Base-by-base conservation (phyloP, 371 early-diverging fungal species). In the Lichtheimia hyalospora region DNA sequence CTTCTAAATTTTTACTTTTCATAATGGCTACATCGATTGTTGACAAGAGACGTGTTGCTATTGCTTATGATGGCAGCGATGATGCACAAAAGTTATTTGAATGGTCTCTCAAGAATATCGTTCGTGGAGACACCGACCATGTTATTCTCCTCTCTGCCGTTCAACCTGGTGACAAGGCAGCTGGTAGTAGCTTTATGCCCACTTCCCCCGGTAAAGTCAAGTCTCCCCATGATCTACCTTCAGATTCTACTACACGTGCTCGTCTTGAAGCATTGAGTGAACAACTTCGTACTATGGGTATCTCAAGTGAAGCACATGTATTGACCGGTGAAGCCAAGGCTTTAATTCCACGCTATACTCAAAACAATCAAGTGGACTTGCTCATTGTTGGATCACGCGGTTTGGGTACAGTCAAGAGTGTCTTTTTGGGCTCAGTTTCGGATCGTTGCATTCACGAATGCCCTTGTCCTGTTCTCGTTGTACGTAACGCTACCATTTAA, bases 391-490 rank as follows among this genome's bases (percentile, higher is more conserved):
- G 81, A 14, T 78, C 81, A 12, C 67, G 81, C 44, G 81, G 81
- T 60, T 60, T 81, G 44, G 71, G 79, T 44, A 64, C 69, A 23
- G 70, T 81, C 43, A 81, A 78, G 65, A 78, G 75, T 24, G 77
- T 77, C 46, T 66, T 81, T 53, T 59, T 81, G 24, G 81, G 81
- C 8, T 81, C 81, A 14, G 81, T 81, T 3, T 81, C 81, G 3
- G 79, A 81, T 43, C 48, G 64, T 7, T 78, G 78, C 63, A 55
- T 81, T 14, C 74, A 78, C 41, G 69, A 71, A 58, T 81, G 78
- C 25, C 78, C 77, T 34, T 81, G 81, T 49, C 81, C 81, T 50
- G 81, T 81, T 1, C 62, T 81, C 15, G 81, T 81, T 48, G 80
- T 80, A 0, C 71, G 80, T 18, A 69, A 80, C 51, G 58, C 80